A percentile compares a stretch with the other conserved stretches of the same genome.
Conservation (phyloP, 768 basidiomycete species). For the Panaeolus cyanescens region DNA sequence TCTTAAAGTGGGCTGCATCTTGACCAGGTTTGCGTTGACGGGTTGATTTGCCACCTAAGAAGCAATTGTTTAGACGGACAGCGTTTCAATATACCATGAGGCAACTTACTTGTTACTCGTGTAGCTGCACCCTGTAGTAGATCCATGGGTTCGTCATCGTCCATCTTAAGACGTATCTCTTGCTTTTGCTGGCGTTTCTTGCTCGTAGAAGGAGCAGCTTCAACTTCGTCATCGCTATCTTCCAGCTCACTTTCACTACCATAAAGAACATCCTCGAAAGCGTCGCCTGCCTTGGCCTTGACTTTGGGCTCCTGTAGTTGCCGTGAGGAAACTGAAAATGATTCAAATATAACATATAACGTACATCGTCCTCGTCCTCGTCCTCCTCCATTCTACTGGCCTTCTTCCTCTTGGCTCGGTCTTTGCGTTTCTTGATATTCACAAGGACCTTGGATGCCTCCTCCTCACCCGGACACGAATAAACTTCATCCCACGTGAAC, state of each 20-base stretch:
- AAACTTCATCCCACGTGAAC: conserved; percentile 86
- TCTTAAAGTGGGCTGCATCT: conserved; percentile 86
- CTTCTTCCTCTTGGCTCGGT: conserved; percentile 89
- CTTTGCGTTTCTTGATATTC: conserved; percentile 96
- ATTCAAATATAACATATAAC: conserved; percentile 4
- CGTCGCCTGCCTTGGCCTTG: conserved; percentile 71
- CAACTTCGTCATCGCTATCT: conserved; percentile 64
- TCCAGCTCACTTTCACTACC: conserved; percentile 93
- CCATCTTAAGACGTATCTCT: conserved; percentile 74
- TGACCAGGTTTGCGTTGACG: conserved; percentile 80
- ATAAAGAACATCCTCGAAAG: conserved; percentile 96
- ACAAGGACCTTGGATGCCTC: conserved; percentile 86
- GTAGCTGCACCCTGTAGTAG: conserved; percentile 79
- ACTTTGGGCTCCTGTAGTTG: conserved; percentile 38
- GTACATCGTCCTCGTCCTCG: conserved; percentile 49
- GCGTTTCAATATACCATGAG: background rate
- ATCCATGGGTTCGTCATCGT: conserved; percentile 95
- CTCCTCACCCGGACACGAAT: conserved; percentile 71
- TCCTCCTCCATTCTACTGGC: conserved; percentile 58
- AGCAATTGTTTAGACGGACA: conserved; percentile 3
- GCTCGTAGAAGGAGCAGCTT: conserved; percentile 21
- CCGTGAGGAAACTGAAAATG: background rate
- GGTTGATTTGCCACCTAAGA: conserved; percentile 42
- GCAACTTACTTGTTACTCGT: conserved; percentile 64
- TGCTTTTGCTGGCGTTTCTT: conserved; percentile 35